A percentile compares a stretch with the other conserved stretches of the same genome.
phyloP scores from a whole-genome alignment of 805 yeast species.

The Scheffersomyces amazonensis region DNA sequence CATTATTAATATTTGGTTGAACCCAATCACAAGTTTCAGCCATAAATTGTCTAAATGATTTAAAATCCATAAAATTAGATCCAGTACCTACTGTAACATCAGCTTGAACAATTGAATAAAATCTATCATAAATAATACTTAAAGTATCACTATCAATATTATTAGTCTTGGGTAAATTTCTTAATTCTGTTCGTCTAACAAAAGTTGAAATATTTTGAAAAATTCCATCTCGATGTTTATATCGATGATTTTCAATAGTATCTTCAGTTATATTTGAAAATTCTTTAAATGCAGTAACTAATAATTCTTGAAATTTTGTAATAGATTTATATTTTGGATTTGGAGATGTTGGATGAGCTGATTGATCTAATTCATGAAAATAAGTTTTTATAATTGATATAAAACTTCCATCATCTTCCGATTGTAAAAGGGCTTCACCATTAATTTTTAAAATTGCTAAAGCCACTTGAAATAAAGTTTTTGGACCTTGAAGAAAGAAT shows the following conservation, averaged over 20 bases:
- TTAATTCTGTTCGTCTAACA: slow-evolving; percentile 86
- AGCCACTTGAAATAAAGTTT: slow-evolving; percentile 87
- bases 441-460: slow-evolving; percentile 85
- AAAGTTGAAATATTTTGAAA: slow-evolving; percentile 84
- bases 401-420: slow-evolving; percentile 91
- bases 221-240: slow-evolving; percentile 70
- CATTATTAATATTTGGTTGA: slow-evolving; percentile 7
- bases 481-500: slow-evolving; percentile 85
- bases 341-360: slow-evolving; percentile 71
- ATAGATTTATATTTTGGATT: slow-evolving; percentile 63
- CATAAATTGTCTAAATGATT: slow-evolving; percentile 71
- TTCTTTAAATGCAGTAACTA: slow-evolving; percentile 91
- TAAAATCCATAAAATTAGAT: slow-evolving; percentile 68
- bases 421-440: slow-evolving; percentile 75
- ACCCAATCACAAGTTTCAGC: slow-evolving; percentile 81
- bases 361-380: slow-evolving; percentile 71
- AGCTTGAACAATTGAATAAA: slow-evolving; percentile 72
- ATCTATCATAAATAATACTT: slow-evolving; percentile 79
- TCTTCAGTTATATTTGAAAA: slow-evolving; percentile 78
- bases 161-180: slow-evolving; percentile 76
- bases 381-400: slow-evolving; percentile 81
- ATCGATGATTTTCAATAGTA: slow-evolving; percentile 64
- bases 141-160: slow-evolving; percentile 57
- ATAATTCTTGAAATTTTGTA: slow-evolving; percentile 83
- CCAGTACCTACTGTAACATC: slow-evolving; percentile 49